A percentile compares a stretch with the other conserved stretches of the same genome.
Evolutionary conservation across 805 yeast species (phyloP).

Genomic region (Ogataea wickerhamii): DNA sequence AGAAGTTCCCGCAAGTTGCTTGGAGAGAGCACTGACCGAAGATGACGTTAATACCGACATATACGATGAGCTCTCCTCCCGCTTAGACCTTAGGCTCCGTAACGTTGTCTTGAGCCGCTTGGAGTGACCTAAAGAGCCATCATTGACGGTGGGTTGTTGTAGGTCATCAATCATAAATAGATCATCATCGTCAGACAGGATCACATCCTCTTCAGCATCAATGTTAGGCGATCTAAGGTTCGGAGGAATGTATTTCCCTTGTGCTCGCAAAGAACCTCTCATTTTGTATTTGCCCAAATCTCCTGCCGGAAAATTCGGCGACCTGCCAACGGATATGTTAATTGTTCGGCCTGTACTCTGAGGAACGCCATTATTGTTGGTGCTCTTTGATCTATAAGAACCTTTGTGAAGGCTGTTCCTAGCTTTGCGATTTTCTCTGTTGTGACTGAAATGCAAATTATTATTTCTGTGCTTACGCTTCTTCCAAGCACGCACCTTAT

Average conservation of each 20-base stretch:
- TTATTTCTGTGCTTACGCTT: conserved; percentile 26
- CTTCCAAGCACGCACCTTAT: conserved; percentile 28
- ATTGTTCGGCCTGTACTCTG: conserved; percentile 9
- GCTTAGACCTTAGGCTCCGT: conserved; percentile 9
- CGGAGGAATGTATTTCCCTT: conserved; percentile 72
- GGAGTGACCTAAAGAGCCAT: conserved; percentile 2
- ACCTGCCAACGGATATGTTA: conserved; percentile 24
- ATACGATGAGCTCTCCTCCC: conserved; percentile 19
- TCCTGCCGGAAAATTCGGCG: conserved; percentile 6
- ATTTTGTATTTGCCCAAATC: conserved; percentile 14
- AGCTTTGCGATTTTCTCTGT: conserved; percentile 12
- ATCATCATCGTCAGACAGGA: conserved; percentile 34
- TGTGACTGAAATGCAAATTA: conserved; percentile 24
- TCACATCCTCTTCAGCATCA: conserved; percentile 18
- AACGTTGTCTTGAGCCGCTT: conserved; percentile 3
- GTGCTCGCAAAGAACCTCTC: conserved; percentile 28
- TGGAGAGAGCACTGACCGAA: conserved; percentile 15
- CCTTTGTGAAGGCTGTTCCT: conserved; percentile 7
- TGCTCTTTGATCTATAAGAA: conserved; percentile 1
- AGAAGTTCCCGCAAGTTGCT: conserved; percentile 17
- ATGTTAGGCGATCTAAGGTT: conserved; percentile 51
- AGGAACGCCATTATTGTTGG: conserved; percentile 2
- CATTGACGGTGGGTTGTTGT: conserved; percentile 15
- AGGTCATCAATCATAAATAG: conserved; percentile 38
- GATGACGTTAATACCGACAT: conserved; percentile 21